Percentiles rank a stretch among this genome's conserved stretches.
These are phyloP conservation scores for Microbotryum scabiosae DNA, from an alignment of 1,284 basidiomycete genomes.

Conservation along the genomic window DNA sequence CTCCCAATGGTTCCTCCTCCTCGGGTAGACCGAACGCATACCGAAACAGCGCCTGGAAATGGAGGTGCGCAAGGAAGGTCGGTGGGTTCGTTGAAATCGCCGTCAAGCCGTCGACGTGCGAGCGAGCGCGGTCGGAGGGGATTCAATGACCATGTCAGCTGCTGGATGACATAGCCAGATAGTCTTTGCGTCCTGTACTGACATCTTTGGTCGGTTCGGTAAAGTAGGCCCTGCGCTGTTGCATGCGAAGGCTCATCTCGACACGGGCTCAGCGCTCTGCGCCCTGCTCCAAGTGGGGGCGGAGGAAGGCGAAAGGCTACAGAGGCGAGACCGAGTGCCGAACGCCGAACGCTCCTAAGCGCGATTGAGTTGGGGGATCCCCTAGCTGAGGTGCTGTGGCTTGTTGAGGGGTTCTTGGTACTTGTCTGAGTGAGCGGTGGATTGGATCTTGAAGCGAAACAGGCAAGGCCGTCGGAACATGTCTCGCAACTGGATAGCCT, in stretches of 20 bases:
- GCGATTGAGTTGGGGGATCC: background rate
- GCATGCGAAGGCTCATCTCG: conserved; percentile 1
- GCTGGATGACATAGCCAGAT: too few species aligned
- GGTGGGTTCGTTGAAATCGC: background rate
- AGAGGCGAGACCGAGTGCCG: background rate
- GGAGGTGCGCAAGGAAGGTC: background rate
- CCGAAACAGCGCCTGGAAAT: conserved; percentile 27
- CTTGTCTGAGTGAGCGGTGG: too few species aligned
- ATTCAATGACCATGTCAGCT: background rate
- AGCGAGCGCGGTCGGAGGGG: too few species aligned
- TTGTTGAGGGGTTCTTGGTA: too few species aligned
- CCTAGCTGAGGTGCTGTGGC: background rate
- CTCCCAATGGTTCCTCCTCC: conserved; percentile 38
- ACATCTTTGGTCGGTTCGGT: conserved; percentile 31
- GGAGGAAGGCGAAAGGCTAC: background rate
- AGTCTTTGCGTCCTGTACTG: background rate
- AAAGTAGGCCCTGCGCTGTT: conserved; percentile 28
- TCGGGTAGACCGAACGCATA: conserved; percentile 33
- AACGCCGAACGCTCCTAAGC: too few species aligned
- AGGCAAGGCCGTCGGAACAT: too few species aligned
- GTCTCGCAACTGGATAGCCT: too few species aligned
- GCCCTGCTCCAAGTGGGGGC: background rate
- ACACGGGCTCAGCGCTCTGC: too few species aligned
- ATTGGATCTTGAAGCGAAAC: too few species aligned
- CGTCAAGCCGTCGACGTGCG: too few species aligned